phyloP scores from a whole-genome alignment of 257 asterid species.

The Solanum tacnaense region DNA sequence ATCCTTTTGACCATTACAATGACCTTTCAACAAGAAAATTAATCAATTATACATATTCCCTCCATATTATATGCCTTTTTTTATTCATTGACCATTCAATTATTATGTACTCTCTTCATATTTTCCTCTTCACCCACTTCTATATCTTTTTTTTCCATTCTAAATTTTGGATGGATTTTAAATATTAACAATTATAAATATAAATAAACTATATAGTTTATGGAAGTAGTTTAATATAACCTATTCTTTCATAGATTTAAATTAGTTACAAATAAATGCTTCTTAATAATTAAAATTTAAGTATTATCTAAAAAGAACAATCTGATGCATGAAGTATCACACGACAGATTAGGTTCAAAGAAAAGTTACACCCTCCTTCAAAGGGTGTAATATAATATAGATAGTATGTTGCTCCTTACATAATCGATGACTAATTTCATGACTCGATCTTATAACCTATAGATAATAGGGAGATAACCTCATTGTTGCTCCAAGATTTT shows the following conservation, averaged over 20 bases:
- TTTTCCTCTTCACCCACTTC: background rate
- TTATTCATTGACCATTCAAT: background rate
- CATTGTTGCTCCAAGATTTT: background rate
- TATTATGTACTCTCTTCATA: background rate
- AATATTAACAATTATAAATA: background rate
- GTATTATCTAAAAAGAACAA: background rate
- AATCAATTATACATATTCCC: background rate
- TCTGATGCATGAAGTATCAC: background rate
- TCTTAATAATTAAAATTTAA: background rate
- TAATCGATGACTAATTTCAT: background rate
- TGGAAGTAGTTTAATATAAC: background rate
- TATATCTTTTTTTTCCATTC: background rate
- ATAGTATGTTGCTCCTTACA: background rate
- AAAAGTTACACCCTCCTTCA: background rate
- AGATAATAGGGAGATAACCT: background rate
- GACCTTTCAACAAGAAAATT: background rate
- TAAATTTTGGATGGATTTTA: background rate
- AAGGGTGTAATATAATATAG: background rate
- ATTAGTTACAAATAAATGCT: background rate
- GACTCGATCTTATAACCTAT: background rate
- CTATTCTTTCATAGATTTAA: background rate
- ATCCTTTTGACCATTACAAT: constrained; percentile 15
- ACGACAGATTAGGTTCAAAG: background rate
- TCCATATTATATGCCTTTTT: background rate
- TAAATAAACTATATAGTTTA: background rate